Base-by-base conservation (phyloP, 1,284 basidiomycete species). In the Puccinia hordei region DNA sequence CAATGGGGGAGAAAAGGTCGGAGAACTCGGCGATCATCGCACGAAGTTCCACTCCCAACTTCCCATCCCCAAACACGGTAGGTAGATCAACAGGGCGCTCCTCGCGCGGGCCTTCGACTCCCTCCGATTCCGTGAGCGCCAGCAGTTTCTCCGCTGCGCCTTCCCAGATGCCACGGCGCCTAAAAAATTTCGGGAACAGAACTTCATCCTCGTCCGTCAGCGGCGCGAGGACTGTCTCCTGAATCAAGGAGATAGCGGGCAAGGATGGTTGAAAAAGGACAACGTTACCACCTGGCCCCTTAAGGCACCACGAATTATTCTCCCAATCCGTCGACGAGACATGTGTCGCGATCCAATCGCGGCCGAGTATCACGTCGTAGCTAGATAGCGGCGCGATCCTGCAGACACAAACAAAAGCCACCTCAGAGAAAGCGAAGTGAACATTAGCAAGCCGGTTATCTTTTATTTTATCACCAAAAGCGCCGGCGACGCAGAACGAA, bases 371-470 rank as follows among this genome's bases (percentile, higher is more conserved):
- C 1, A 68, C 9, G n/a, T n/a, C n/a, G n/a, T n/a, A n/a, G n/a
- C n/a, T n/a, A n/a, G n/a, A n/a, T n/a, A n/a, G n/a, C n/a, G 65
- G 65, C 35, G 65, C 65, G 2, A 68, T 44, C n/a, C 38, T 22
- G n/a, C n/a, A 35, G 22, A 13, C 9, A n/a, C n/a, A 19, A 38
- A n/a, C 24, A 38, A 66, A 24, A 22, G 4, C 8, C 63, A 66
- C n/a, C 3, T 8, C 33, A 24, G n/a, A n/a, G 8, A 66, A 38
- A 38, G 12, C 10, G 19, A 66, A 24, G 3, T 10, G 10, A n/a
- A 66, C 19, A 3, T 38, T 35, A 10, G 24, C 65, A 10, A 35
- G 33, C 10, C 46, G 8, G 33, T 68, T 68, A n/a, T 44, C 35
- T 15, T 68, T 15, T 1, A 30, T 17, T 30, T 35, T 17, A 15